Evolutionary conservation across 495 filamentous ascomycete species (phyloP).

Genomic region (Lepidopterella palustris): DNA sequence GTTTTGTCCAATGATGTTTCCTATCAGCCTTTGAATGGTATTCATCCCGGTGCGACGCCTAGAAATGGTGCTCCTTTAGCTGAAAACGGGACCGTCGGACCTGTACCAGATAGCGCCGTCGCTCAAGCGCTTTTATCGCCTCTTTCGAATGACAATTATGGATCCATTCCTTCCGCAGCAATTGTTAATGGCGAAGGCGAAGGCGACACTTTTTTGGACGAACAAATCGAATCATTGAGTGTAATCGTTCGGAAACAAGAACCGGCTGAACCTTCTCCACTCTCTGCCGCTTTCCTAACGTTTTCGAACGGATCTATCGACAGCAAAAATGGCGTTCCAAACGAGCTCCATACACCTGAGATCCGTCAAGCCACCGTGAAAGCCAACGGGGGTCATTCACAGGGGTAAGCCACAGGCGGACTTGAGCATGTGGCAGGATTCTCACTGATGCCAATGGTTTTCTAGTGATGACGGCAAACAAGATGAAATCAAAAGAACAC

Average conservation of each 20-base stretch:
- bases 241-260: slow-evolving; percentile 42
- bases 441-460: slow-evolving; percentile 22
- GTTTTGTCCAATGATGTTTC: slow-evolving; percentile 3
- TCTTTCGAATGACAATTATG: slow-evolving; percentile 13
- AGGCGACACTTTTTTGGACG: slow-evolving; percentile 48
- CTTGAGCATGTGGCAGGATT: slow-evolving; percentile 12
- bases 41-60: background rate
- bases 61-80: background rate
- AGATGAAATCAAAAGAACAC: slow-evolving; percentile 12
- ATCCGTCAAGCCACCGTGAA: slow-evolving; percentile 27
- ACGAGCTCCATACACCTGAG: slow-evolving; percentile 31
- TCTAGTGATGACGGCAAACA: slow-evolving; percentile 20
- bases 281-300: slow-evolving; percentile 41
- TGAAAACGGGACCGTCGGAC: background rate
- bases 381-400: slow-evolving; percentile 27
- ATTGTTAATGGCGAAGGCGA: slow-evolving; percentile 26
- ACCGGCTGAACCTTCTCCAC: slow-evolving; percentile 29
- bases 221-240: slow-evolving; percentile 48
- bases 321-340: slow-evolving; percentile 36
- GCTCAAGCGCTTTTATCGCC: background rate
- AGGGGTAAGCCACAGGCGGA: slow-evolving; percentile 25
- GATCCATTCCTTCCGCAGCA: slow-evolving; percentile 1
- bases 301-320: slow-evolving; percentile 54
- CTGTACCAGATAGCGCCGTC: background rate
- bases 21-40: slow-evolving; percentile 20